These are phyloP conservation scores for Ascosphaera acerosa DNA, from an alignment of 2,329 filamentous ascomycete species.

Conservation along the genomic window DNA sequence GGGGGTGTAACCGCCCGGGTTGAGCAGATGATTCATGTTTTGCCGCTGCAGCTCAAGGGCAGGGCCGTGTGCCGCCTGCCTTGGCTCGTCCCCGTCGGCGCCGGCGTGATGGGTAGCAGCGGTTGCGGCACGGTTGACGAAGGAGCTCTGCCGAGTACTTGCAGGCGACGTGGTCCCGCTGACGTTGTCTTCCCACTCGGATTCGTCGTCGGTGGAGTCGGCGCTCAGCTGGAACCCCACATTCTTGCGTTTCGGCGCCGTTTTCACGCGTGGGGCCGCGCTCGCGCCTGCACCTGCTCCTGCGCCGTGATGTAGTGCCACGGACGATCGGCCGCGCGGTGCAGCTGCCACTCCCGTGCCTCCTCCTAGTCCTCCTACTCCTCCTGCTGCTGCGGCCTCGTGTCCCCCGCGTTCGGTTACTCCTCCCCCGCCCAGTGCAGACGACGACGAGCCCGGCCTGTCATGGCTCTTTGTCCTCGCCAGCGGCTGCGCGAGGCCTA, in stretches of 20 bases:
- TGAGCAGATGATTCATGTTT: slow-evolving; percentile 5
- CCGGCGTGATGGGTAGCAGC: too few relatives aligned
- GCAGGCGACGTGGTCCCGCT: slow-evolving; percentile 14
- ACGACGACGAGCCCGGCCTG: slow-evolving; percentile 3
- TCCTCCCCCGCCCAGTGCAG: background rate
- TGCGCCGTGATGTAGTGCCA: background rate
- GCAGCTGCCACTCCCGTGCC: too few relatives aligned
- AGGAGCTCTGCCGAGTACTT: slow-evolving; percentile 21
- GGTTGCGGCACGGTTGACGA: slow-evolving; percentile 12
- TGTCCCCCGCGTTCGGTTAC: background rate
- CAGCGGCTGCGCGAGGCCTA: slow-evolving; percentile 14
- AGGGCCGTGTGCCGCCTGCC: background rate
- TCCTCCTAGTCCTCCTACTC: too few relatives aligned
- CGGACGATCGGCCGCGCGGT: background rate
- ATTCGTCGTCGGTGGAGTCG: slow-evolving; percentile 19
- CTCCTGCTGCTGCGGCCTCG: too few relatives aligned
- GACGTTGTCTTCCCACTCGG: slow-evolving; percentile 23
- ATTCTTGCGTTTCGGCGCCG: slow-evolving; percentile 19
- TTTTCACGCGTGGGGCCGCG: slow-evolving; percentile 6
- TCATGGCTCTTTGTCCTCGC: background rate
- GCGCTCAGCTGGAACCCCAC: slow-evolving; percentile 22
- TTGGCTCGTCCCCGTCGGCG: slow-evolving; percentile 3
- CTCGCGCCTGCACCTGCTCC: background rate
- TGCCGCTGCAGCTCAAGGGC: background rate
- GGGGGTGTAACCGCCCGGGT: slow-evolving; percentile 1